Evolutionary conservation across 164 flowering plant genomes (phyloP).

Genomic region (Protea cynaroides): DNA sequence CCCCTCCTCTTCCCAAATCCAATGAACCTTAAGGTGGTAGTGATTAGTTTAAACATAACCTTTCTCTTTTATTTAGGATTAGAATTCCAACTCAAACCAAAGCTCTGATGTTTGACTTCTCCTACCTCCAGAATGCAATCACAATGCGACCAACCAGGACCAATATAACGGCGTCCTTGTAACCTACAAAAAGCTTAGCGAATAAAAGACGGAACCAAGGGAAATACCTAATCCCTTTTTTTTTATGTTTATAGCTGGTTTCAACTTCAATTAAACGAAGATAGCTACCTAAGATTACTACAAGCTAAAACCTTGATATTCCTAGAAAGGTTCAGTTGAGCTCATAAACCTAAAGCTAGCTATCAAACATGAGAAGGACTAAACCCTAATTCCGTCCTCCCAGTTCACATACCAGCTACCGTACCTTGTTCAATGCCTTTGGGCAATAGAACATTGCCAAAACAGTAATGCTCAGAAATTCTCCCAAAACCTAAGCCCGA

Average conservation of each 20-base stretch:
- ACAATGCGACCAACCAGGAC: neutral
- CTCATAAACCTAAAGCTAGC: neutral
- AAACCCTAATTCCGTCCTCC: conserved; percentile 10
- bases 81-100: neutral
- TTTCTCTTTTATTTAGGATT: neutral
- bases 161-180: too few species aligned
- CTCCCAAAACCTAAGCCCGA: neutral
- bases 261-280: neutral
- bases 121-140: neutral
- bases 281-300: neutral
- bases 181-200: too few species aligned
- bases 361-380: neutral
- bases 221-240: neutral
- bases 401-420: neutral
- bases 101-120: neutral
- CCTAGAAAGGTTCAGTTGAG: neutral
- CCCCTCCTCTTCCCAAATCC: too few species aligned
- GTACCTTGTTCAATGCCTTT: neutral
- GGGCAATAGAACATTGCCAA: neutral
- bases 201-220: too few species aligned
- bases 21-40: neutral
- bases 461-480: neutral
- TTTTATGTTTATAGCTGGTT: neutral
- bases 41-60: neutral
- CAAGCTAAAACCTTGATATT: neutral